A percentile compares a stretch with the other conserved stretches of the same genome.
Conservation (phyloP, 225 moss, liverwort and hornwort genomes). For the Lunularia cruciata region DNA sequence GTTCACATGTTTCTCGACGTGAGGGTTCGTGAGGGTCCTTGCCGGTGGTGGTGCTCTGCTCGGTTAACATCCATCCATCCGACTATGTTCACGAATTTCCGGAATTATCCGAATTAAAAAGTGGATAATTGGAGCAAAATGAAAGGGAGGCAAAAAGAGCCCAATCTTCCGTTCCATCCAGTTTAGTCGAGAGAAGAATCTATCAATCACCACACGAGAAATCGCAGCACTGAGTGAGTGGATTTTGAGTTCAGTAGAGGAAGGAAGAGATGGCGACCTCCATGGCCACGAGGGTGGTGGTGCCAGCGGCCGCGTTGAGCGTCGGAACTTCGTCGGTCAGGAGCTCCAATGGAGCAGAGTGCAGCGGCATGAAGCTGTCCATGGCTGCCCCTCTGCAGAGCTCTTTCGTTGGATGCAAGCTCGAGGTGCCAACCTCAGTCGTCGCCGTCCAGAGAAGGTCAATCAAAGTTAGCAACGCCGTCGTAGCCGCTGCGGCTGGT, state of each 20-base stretch:
- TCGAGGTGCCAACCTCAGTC: conserved; percentile 1
- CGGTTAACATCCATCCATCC: too few species aligned
- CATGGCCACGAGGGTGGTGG: conserved; percentile 12
- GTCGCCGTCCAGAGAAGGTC: conserved; percentile 4
- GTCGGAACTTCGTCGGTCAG: neutral
- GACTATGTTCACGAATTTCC: neutral
- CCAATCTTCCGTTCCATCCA: neutral
- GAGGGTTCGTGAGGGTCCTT: too few species aligned
- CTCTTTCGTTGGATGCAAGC: conserved; percentile 24
- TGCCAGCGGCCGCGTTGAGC: neutral
- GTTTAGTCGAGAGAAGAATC: neutral
- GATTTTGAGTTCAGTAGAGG: neutral
- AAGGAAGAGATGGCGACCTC: conserved; percentile 5
- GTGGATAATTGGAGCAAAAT: conserved; percentile 2
- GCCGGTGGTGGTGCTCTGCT: too few species aligned
- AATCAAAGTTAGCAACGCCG: neutral
- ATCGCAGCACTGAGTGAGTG: neutral
- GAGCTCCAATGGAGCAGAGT: conserved; percentile 16
- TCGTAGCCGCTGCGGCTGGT: conserved; percentile 18
- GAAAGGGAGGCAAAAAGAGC: neutral
- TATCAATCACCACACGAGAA: neutral
- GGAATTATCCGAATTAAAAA: conserved; percentile 1
- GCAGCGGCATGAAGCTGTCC: neutral
- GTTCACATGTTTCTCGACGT: too few species aligned
- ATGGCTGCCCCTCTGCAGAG: conserved; percentile 11